Evolutionary conservation across 192 early-diverging fungal species (phyloP).

Genomic region (Haplosporangium gracile): DNA sequence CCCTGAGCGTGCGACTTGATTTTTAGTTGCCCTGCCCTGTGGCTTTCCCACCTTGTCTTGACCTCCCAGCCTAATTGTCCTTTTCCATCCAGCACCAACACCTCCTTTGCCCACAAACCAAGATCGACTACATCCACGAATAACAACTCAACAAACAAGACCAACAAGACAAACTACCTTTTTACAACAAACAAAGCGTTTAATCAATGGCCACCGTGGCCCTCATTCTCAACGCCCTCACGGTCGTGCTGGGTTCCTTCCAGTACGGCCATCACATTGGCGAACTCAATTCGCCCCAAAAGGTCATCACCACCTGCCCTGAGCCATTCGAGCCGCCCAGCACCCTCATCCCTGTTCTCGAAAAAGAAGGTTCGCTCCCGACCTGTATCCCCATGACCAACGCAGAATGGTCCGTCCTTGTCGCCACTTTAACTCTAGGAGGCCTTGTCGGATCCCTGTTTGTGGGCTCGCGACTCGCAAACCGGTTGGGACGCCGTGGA

Average conservation of each 20-base stretch:
- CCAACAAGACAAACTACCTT: not conserved
- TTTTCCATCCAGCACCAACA: not conserved
- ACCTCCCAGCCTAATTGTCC: not conserved
- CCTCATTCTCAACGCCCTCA: slow-evolving; percentile 57
- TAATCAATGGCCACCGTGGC: slow-evolving; percentile 45
- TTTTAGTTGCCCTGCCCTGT: not conserved
- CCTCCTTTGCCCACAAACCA: no score
- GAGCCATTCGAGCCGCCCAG: not conserved
- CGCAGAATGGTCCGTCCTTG: slow-evolving; percentile 69
- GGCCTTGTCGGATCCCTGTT: slow-evolving; percentile 83
- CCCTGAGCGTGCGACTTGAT: slow-evolving; percentile 4
- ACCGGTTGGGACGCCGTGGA: slow-evolving; percentile 76
- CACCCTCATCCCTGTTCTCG: not conserved
- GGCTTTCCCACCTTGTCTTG: not conserved
- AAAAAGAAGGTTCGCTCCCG: slow-evolving; percentile 59
- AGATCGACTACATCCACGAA: not conserved
- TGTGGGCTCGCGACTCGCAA: slow-evolving; percentile 68
- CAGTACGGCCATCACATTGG: slow-evolving; percentile 75
- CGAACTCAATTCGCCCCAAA: slow-evolving; percentile 69
- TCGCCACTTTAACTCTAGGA: slow-evolving; percentile 75
- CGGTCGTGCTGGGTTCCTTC: slow-evolving; percentile 63
- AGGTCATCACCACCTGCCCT: slow-evolving; percentile 62
- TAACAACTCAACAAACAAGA: not conserved
- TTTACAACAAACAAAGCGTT: not conserved
- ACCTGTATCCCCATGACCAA: slow-evolving; percentile 79